These are phyloP conservation scores for Verticillium nubilum DNA, from an alignment of 2,329 filamentous ascomycete genomes.

Conservation along the genomic window DNA sequence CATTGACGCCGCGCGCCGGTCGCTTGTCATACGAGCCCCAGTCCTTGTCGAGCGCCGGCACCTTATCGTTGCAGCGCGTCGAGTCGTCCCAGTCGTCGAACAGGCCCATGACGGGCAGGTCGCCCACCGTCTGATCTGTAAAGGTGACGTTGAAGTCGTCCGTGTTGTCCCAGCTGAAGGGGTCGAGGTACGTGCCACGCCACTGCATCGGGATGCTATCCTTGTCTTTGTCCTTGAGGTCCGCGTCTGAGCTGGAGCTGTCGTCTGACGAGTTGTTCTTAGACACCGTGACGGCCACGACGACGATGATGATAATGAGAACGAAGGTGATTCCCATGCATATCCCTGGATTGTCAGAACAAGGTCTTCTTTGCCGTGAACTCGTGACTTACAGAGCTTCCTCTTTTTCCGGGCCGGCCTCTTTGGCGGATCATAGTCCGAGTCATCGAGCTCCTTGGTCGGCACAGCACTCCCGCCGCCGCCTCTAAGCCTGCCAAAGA, in stretches of 20 bases:
- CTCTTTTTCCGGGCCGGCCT: slow-evolving; percentile 47
- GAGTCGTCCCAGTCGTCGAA: slow-evolving; percentile 83
- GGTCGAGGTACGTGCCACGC: slow-evolving; percentile 75
- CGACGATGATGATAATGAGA: slow-evolving; percentile 61
- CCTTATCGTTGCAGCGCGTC: slow-evolving; percentile 68
- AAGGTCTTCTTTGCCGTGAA: not conserved
- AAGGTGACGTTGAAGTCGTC: slow-evolving; percentile 92
- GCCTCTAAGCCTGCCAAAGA: slow-evolving; percentile 29
- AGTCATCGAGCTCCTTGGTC: slow-evolving; percentile 44
- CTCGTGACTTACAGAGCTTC: slow-evolving; percentile 48
- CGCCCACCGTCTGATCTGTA: slow-evolving; percentile 77
- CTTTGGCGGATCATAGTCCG: slow-evolving; percentile 32
- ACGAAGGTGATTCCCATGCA: slow-evolving; percentile 47
- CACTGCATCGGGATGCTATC: slow-evolving; percentile 58
- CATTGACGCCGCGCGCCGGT: slow-evolving; percentile 83
- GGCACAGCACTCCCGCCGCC: slow-evolving; percentile 41
- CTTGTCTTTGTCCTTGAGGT: slow-evolving; percentile 46
- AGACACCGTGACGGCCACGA: slow-evolving; percentile 59
- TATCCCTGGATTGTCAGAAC: slow-evolving; percentile 38
- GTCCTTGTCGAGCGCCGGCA: slow-evolving; percentile 67
- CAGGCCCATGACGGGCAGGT: slow-evolving; percentile 86
- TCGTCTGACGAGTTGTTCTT: slow-evolving; percentile 45
- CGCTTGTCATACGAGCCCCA: slow-evolving; percentile 73
- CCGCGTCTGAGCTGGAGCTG: slow-evolving; percentile 16
- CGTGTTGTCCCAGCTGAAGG: slow-evolving; percentile 88